These are phyloP conservation scores for Microbotryum intermedium DNA, from an alignment of 1,284 basidiomycete genomes.

Conservation along the genomic window DNA sequence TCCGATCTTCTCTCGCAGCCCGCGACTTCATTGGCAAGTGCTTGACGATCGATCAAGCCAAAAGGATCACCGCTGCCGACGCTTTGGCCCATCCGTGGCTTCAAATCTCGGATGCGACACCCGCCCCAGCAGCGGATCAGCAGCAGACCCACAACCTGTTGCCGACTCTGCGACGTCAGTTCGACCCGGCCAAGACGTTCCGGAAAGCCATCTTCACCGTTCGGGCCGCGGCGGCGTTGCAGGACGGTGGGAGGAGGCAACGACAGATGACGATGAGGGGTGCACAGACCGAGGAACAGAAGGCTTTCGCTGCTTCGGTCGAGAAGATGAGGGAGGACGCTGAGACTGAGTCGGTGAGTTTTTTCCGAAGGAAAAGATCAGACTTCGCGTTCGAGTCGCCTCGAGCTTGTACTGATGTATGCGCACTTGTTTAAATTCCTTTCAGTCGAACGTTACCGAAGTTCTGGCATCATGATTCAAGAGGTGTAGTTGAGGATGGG, in stretches of 20 bases:
- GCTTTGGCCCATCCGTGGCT: slow-evolving; percentile 74
- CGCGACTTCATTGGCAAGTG: slow-evolving; percentile 71
- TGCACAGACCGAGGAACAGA: neutral
- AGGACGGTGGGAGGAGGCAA: slow-evolving; percentile 12
- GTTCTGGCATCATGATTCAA: too few species aligned
- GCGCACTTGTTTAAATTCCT: too few species aligned
- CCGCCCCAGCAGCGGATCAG: slow-evolving; percentile 27
- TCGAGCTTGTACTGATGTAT: too few species aligned
- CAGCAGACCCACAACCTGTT: slow-evolving; percentile 56
- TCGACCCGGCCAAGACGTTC: slow-evolving; percentile 63
- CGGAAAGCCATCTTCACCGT: slow-evolving; percentile 25
- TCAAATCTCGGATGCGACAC: slow-evolving; percentile 30
- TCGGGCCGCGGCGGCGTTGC: slow-evolving; percentile 17
- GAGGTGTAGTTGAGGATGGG: too few species aligned
- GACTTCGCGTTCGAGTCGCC: too few species aligned
- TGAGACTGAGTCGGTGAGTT: neutral
- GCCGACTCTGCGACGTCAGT: slow-evolving; percentile 77
- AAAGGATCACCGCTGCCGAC: slow-evolving; percentile 59
- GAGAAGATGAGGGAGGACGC: slow-evolving; percentile 10
- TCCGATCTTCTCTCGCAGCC: slow-evolving; percentile 49
- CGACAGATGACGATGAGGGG: slow-evolving; percentile 3
- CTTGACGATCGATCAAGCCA: slow-evolving; percentile 68
- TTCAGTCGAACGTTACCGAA: too few species aligned
- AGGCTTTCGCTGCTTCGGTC: slow-evolving; percentile 6
- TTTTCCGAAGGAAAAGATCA: too few species aligned